Conservation (phyloP, 805 yeast species). For the Wickerhamomyces pijperi region DNA sequence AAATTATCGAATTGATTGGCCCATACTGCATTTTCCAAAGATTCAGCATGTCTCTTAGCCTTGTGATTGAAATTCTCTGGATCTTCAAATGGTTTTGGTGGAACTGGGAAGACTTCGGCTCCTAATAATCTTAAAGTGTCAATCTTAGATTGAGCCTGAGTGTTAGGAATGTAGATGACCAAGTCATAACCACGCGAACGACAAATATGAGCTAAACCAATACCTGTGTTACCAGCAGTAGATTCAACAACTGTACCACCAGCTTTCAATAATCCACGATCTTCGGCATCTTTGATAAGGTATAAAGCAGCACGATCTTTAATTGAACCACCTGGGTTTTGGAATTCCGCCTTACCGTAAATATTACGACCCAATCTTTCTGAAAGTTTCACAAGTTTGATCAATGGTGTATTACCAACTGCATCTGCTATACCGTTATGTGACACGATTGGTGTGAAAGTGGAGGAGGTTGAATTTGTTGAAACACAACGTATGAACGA, state of each 20-base stretch:
- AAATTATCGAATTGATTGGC: constrained; percentile 83
- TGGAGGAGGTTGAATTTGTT: constrained; percentile 1
- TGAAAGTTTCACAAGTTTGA: constrained; percentile 47
- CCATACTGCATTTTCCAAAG: constrained; percentile 74
- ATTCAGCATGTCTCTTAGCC: constrained; percentile 76
- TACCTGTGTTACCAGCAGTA: constrained; percentile 95
- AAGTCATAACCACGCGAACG: constrained; percentile 76
- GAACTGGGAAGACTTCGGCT: constrained; percentile 82
- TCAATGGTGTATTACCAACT: constrained; percentile 86
- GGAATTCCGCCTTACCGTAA: constrained; percentile 84
- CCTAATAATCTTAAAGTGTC: constrained; percentile 67
- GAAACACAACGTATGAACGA: constrained; percentile 5
- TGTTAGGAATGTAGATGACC: constrained; percentile 84
- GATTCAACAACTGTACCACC: constrained; percentile 91
- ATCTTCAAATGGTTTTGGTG: constrained; percentile 72
- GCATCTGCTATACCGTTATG: constrained; percentile 68
- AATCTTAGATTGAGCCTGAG: constrained; percentile 73
- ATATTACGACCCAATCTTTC: constrained; percentile 57
- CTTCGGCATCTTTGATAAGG: constrained; percentile 71
- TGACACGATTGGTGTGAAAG: constrained; percentile 43
- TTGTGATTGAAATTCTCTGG: constrained; percentile 83
- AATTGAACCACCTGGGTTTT: constrained; percentile 91
- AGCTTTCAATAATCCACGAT: constrained; percentile 45
- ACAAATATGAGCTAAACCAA: constrained; percentile 77
- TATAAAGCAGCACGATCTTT: constrained; percentile 84